Base-by-base conservation (phyloP, 1,139 yeast genomes). In the Pichia sp. region DNA sequence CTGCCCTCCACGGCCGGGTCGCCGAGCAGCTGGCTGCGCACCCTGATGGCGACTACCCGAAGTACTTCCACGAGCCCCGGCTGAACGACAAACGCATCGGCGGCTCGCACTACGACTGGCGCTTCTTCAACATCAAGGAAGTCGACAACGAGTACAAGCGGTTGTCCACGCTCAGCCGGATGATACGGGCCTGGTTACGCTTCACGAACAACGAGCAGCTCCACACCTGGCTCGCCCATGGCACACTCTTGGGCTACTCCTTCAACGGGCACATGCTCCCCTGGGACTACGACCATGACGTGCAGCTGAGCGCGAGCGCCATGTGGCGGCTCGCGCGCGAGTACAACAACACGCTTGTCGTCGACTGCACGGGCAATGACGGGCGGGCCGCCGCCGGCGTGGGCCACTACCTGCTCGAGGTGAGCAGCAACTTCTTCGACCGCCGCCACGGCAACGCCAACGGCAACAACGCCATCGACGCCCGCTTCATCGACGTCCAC, bases 251-350 rank as follows among this genome's bases (percentile, higher is more conserved):
- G 17, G 84, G 85, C 1, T 82, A 83, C 76, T 77, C 77, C 61
- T 82, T 84, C 78, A 82, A 81, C 62, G 84, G 84, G 0, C 63
- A 78, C 63, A 73, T 68, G 40, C 66, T 82, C 60, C 84, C 85
- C 0, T 83, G 86, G 85, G 87, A 83, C 64, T 72, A 73, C 50
- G 88, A 83, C 62, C 62, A 81, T 31, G 87, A 83, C 64, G 81
- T 82, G 2, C 86, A 81, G 61, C 71, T 82, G 53, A 73, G 84
- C 0, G 70, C 74, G 51, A 56, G 59, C 0, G 73, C 81, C 3
- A 65, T 81, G 53, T 62, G 71, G 49, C 59, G 60, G 44, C 61
- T 81, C 47, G 77, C 78, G 0, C 63, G 72, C 50, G 63, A 71
- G 38, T 76, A 69, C 57, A 80, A 81, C 61, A 77, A 76, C 49